These are phyloP conservation scores for Penicillium sp. DNA, from an alignment of 2,329 filamentous ascomycete genomes.

Conservation along the genomic window DNA sequence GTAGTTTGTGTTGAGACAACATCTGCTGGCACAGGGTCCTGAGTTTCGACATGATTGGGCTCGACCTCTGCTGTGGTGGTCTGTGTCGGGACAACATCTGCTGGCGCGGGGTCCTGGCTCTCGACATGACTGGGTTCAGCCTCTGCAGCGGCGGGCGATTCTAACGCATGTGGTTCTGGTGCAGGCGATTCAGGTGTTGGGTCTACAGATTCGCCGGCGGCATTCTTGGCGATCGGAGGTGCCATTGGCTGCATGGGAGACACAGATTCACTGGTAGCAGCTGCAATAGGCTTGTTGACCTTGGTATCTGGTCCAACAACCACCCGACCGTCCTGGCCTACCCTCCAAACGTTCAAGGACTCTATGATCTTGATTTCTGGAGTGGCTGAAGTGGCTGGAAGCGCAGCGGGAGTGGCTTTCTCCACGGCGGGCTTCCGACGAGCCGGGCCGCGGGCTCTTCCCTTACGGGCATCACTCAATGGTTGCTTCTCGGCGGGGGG, in stretches of 20 bases:
- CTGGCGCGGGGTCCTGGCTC: no score
- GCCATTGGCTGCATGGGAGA: constrained; percentile 27
- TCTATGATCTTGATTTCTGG: constrained; percentile 42
- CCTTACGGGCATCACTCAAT: constrained; percentile 86
- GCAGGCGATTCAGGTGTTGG: constrained; percentile 22
- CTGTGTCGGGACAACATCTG: no score
- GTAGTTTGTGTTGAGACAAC: constrained; percentile 7
- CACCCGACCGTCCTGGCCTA: constrained; percentile 37
- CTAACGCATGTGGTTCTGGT: constrained; percentile 6
- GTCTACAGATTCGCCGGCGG: constrained; percentile 37
- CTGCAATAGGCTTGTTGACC: constrained; percentile 13
- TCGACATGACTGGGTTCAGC: constrained; percentile 2
- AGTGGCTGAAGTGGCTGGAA: constrained; percentile 35
- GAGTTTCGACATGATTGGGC: background rate
- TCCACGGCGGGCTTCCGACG: constrained; percentile 68
- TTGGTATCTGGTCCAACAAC: constrained; percentile 28
- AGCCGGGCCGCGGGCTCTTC: constrained; percentile 83
- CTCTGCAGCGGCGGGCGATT: constrained; percentile 1
- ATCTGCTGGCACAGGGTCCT: background rate
- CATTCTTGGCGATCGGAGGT: constrained; percentile 36
- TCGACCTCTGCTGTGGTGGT: background rate
- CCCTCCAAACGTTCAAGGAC: constrained; percentile 45
- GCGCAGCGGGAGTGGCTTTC: constrained; percentile 48
- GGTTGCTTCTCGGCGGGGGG: constrained; percentile 72
- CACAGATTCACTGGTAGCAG: constrained; percentile 1